Conservation (phyloP, 305 asterid genomes). For the Rubia occidens region DNA sequence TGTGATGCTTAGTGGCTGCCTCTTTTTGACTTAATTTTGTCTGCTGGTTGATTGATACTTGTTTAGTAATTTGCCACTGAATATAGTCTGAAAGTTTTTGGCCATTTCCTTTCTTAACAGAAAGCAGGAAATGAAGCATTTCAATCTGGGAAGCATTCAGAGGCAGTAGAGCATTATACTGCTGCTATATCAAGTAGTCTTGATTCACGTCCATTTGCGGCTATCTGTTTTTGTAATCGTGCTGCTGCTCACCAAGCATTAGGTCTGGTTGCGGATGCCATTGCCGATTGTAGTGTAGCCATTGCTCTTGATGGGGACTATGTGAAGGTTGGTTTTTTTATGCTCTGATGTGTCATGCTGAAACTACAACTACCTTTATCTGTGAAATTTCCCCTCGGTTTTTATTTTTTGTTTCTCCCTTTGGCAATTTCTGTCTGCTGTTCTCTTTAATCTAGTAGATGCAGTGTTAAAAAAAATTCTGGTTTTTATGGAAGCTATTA, state of each 20-base stretch:
- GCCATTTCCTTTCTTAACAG: slow-evolving; percentile 27
- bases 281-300: slow-evolving; percentile 90
- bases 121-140: slow-evolving; percentile 91
- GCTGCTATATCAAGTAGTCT: slow-evolving; percentile 67
- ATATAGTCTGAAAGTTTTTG: slow-evolving; percentile 4
- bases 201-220: slow-evolving; percentile 78
- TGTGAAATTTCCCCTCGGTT: neutral
- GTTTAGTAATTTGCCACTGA: neutral
- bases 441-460: neutral
- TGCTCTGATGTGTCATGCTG: neutral
- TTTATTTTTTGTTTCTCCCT: neutral
- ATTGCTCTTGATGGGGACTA: slow-evolving; percentile 75
- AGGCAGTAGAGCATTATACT: slow-evolving; percentile 79
- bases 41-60: too few species aligned
- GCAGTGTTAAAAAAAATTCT: neutral
- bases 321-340: slow-evolving; percentile 48
- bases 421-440: neutral
- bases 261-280: slow-evolving; percentile 74
- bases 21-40: neutral
- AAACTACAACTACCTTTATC: neutral
- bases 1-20: neutral
- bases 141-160: slow-evolving; percentile 52
- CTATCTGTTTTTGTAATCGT: slow-evolving; percentile 93
- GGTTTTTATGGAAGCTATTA: neutral
- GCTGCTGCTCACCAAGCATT: slow-evolving; percentile 93